Evolutionary conservation across 768 basidiomycete genomes (phyloP), one percentile per base, ranked within the genome.

Genomic region (Gyrodon lividus): DNA sequence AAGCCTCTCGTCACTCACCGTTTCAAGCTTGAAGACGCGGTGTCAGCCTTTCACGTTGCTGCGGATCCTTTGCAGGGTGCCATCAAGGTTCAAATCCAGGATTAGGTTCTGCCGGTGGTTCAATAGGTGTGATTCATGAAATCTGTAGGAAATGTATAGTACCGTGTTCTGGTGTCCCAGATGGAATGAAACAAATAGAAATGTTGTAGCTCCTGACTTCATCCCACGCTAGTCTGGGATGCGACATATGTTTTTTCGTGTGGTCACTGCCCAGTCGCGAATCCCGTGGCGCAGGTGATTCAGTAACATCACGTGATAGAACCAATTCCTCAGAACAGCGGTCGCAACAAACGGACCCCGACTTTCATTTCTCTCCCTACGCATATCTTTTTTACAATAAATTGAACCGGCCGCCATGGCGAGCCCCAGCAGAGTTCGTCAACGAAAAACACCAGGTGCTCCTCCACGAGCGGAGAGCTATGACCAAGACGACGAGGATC

Each of bases 1-100:
- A 84, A 85, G 56, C 87, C 89, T 57, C 79, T 93, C 47, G 85
- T 92, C n/a, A 88, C 87, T 24, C 88, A 89, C 58, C 75, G 82
- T 12, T 89, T 89, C 66, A 55, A 74, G 17, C 77, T 95, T 16
- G 86, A 88, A 57, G 78, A 87, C 28, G 87, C 90, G 0, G 77
- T 84, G 7, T 71, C 82, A 44, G 92, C 92, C 2, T 95, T 95
- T 73, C 82, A 91, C 58, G 77, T 85, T 33, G 85, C 84, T 16
- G 84, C 85, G 6, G 84, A 87, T 62, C 80, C 81, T 43, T 51
- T 77, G 19, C 83, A 82, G 59, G 84, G 85, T 6, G 81, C 84
- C 34, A 86, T 86, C 62, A 86, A 86, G 60, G 81, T 86, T 51
- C 83, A 82, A 58, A 84, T 86, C 47, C 73, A 70, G 24, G 83